Base-by-base conservation (phyloP, 495 filamentous ascomycete genomes). In the Pseudomonodictys pantanalensis region DNA sequence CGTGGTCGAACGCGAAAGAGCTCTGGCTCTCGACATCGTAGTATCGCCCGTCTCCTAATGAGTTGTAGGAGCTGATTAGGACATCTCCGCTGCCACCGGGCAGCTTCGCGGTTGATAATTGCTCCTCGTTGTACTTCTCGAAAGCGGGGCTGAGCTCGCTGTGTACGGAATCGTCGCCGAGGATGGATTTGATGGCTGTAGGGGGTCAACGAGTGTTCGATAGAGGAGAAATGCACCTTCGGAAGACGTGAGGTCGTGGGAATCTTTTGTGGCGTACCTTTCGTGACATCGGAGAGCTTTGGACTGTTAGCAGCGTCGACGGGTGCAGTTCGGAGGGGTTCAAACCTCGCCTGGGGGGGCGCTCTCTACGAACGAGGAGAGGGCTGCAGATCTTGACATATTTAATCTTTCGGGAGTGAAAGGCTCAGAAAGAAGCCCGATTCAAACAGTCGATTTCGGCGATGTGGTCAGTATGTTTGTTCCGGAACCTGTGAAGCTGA, bases 341-440 rank as follows among this genome's bases (percentile, higher is more conserved):
- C 79, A 66, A 83, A 97, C 93, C 89, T 99, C 95, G 76, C 95
- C 95, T 28, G 95, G 95, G 41, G 93, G 93, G 68, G 93, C 90
- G 72, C 90, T 90, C 74, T 97, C 85, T 60, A 99, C 85, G 73
- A 97, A 99, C 3, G 90, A 86, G 60, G 90, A 63, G 26, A 76
- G 59, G 9, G 73, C 69, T 50, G 68, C 49, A 24, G 58, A 29
- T 32, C 70, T 73, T 15, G 72, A 70, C 41, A 64, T 56, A 62
- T 67, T 74, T n/a, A n/a, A 30, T 30, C 12, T 35, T 24, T 10
- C 22, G 26, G n/a, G n/a, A n/a, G n/a, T n/a, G n/a, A n/a, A n/a
- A n/a, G n/a, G n/a, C n/a, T n/a, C n/a, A n/a, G n/a, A n/a, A n/a
- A n/a, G n/a, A n/a, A n/a, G n/a, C n/a, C n/a, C n/a, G n/a, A n/a